phyloP scores from a whole-genome alignment of 176 grass and related monocot species.

The Urochloa ruziziensis region DNA sequence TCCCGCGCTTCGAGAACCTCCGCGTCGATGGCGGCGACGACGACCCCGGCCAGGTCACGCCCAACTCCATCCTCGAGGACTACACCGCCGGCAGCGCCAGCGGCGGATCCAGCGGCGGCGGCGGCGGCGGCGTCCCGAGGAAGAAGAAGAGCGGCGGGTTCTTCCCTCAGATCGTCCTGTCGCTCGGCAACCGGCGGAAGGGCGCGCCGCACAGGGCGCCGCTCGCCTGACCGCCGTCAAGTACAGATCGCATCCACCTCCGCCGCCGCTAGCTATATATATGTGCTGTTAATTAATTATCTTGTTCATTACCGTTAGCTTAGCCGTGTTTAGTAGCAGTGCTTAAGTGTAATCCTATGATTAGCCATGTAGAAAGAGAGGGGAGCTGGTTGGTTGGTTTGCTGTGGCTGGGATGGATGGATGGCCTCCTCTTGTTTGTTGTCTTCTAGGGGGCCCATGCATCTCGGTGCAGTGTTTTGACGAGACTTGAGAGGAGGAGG shows the following conservation, averaged over 20 bases:
- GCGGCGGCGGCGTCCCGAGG: constrained; percentile 1
- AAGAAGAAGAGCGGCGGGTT: constrained; percentile 47
- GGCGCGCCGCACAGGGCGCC: constrained; percentile 68
- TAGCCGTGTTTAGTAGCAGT: background rate
- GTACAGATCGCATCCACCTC: constrained; percentile 28
- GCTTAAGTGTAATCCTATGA: constrained; percentile 35
- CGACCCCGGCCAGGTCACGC: constrained; percentile 46
- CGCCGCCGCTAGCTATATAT: background rate
- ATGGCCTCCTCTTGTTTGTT: background rate
- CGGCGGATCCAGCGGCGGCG: background rate
- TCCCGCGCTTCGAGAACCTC: constrained; percentile 84
- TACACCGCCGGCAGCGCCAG: background rate
- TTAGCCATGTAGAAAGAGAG: constrained; percentile 35
- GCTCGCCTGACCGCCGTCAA: constrained; percentile 36
- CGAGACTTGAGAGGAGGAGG: constrained; percentile 1
- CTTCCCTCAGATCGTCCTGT: constrained; percentile 60
- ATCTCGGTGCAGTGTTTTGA: constrained; percentile 37
- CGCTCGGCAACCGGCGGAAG: constrained; percentile 68
- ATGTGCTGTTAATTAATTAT: background rate
- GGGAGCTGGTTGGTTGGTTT: background rate
- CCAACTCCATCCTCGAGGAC: constrained; percentile 69
- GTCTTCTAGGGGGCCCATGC: background rate
- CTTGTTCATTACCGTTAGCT: constrained; percentile 14
- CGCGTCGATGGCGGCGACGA: constrained; percentile 63
- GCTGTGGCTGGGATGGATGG: background rate